Evolutionary conservation across 768 basidiomycete genomes (phyloP), one percentile per base, ranked within the genome.

Genomic region (Leccinellum albellum): DNA sequence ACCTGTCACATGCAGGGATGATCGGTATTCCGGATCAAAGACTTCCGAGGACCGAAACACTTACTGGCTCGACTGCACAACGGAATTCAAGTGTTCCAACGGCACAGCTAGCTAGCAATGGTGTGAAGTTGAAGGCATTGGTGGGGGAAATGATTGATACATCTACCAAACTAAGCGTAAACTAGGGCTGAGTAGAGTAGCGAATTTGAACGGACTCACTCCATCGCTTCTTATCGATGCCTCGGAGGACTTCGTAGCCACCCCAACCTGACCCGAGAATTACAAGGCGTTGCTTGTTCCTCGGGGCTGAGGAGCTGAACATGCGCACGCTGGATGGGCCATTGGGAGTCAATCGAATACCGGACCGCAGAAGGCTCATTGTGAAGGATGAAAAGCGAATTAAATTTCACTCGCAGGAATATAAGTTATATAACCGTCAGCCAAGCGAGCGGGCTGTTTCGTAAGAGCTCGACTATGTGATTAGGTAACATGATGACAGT

Each of bases 41-140:
- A 40, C 24, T 46, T n/a, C 37, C 14, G 33, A 32, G 17, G 24
- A 49, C 37, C 40, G 20, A 28, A 61, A 40, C 49, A 57, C 87
- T 63, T 50, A 91, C 91, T 1, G 91, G 84, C 70, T 94, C 92
- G 32, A 92, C 76, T 0, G 89, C 87, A 64, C 87, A 86, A 24
- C 91, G 76, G 66, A 87, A 91, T 61, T 93, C 91, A 48, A 95
- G 75, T 6, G 92, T 93, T 3, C 93, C 93, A 24, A 92, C 89
- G 4, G 89, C 82, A 56, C 87, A 78, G 42, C 76, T 69, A 0
- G 82, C 81, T 6, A 84, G 68, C 17, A 83, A 64, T 2, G 82
- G 81, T 35, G 76, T 73, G 31, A 72, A 77, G 46, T 75, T 75
- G 66, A 75, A 75, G 35, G 73, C 64, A 20, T 75, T 73, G 33